Percentiles rank a stretch among this genome's conserved stretches.
Conservation (phyloP, 2,329 filamentous ascomycete genomes). For the Trichoderma atroviride region DNA sequence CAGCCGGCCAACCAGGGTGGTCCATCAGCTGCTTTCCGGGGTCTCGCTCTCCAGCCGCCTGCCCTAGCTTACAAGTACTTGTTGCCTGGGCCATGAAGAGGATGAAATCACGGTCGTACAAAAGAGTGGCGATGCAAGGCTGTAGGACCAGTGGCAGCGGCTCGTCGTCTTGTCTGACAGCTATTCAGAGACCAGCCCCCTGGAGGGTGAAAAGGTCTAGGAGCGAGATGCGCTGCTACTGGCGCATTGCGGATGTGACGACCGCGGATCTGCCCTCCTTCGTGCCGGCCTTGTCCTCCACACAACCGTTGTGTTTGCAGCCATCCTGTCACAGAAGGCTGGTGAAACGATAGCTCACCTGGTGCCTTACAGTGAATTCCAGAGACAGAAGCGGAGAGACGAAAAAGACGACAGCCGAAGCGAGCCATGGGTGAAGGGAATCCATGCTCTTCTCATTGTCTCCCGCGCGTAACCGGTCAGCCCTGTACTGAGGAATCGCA, state of each 20-base stretch:
- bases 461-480: constrained; percentile 17
- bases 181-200: not conserved
- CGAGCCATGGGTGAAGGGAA: not conserved
- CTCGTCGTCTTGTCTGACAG: not conserved
- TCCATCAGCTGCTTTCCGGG: constrained; percentile 15
- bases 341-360: constrained; percentile 16
- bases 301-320: not conserved
- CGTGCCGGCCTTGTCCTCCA: not conserved
- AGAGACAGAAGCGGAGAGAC: not conserved
- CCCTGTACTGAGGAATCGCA: constrained; percentile 7
- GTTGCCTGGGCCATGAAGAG: not conserved
- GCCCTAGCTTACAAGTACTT: not conserved
- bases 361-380: not conserved
- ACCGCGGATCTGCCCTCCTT: not conserved
- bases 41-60: constrained; percentile 7
- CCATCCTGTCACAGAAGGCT: not conserved
- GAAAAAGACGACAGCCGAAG: constrained; percentile 15
- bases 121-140: constrained; percentile 4
- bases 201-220: not conserved
- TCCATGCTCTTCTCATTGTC: not conserved
- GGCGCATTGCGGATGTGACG: constrained; percentile 1
- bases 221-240: constrained; percentile 2
- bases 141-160: constrained; percentile 1
- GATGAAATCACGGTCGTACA: not conserved
- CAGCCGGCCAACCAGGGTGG: constrained; percentile 16